Percentiles rank a stretch among this genome's conserved stretches.
Evolutionary conservation across 164 flowering plant species (phyloP).

Genomic region (Kingdonia uniflora): DNA sequence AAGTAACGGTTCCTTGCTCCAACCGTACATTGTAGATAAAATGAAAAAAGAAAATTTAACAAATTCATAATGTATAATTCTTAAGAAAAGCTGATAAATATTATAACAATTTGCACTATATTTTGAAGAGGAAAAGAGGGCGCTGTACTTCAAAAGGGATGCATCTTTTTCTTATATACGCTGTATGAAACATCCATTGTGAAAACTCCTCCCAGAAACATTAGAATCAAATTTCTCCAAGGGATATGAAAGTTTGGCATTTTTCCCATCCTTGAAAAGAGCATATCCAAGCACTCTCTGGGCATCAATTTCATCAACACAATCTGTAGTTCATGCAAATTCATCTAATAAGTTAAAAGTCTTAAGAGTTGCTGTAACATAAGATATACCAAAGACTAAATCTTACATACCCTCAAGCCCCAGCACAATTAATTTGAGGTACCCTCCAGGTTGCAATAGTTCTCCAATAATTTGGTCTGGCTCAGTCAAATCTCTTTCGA

Average conservation of each 20-base stretch:
- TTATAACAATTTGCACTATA: background rate
- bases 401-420: slow-evolving; percentile 59
- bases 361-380: background rate
- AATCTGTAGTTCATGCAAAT: slow-evolving; percentile 39
- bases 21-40: slow-evolving; percentile 59
- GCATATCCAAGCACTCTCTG: slow-evolving; percentile 89
- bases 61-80: background rate
- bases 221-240: slow-evolving; percentile 77
- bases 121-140: background rate
- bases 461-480: slow-evolving; percentile 96
- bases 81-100: background rate
- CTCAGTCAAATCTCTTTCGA: slow-evolving; percentile 86
- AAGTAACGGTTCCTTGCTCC: slow-evolving; percentile 77
- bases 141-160: slow-evolving; percentile 58
- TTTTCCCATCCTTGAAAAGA: slow-evolving; percentile 78
- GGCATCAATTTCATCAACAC: slow-evolving; percentile 85
- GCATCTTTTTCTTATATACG: slow-evolving; percentile 81
- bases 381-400: background rate
- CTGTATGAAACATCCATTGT: slow-evolving; percentile 92
- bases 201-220: slow-evolving; percentile 93
- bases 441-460: slow-evolving; percentile 92
- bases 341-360: background rate
- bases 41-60: background rate
- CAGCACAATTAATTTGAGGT: slow-evolving; percentile 74
- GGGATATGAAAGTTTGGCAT: slow-evolving; percentile 65